Percentiles rank a stretch among this genome's conserved stretches.
These are phyloP conservation scores for Skeletonema marinoi DNA, from an alignment of 108 stramenopile species.

Conservation along the genomic window DNA sequence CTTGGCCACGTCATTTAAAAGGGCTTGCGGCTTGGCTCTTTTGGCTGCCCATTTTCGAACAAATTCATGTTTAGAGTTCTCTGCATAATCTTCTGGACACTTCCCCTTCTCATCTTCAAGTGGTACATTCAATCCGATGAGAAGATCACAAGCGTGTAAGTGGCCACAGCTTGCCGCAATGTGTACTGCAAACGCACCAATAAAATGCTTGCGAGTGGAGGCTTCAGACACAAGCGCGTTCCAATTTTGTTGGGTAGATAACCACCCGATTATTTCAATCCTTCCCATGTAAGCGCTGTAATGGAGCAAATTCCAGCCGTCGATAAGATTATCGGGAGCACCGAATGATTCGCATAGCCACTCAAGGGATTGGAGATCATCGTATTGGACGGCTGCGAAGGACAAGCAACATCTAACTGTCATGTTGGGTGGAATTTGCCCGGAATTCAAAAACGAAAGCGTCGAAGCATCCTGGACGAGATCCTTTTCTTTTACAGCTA, in stretches of 20 bases:
- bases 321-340: background rate
- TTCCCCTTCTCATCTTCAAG: background rate
- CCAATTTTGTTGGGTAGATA: background rate
- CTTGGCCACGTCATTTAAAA: background rate
- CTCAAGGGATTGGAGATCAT: conserved; percentile 11
- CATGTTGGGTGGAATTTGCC: background rate
- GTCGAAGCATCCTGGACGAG: background rate
- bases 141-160: background rate
- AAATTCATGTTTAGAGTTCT: background rate
- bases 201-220: background rate
- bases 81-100: conserved; percentile 9
- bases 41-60: background rate
- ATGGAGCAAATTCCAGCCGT: conserved; percentile 6
- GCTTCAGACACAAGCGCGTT: background rate
- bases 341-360: background rate
- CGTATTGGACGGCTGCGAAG: conserved; percentile 19
- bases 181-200: conserved; percentile 8
- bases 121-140: background rate
- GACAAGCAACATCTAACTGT: background rate
- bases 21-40: background rate
- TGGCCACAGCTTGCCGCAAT: conserved; percentile 16
- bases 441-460: background rate
- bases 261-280: conserved; percentile 9
- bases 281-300: conserved; percentile 1
- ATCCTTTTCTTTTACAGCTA: background rate